Base-by-base conservation (phyloP, 352 stramenopile genomes). In the Globisporangium paroecandrum region DNA sequence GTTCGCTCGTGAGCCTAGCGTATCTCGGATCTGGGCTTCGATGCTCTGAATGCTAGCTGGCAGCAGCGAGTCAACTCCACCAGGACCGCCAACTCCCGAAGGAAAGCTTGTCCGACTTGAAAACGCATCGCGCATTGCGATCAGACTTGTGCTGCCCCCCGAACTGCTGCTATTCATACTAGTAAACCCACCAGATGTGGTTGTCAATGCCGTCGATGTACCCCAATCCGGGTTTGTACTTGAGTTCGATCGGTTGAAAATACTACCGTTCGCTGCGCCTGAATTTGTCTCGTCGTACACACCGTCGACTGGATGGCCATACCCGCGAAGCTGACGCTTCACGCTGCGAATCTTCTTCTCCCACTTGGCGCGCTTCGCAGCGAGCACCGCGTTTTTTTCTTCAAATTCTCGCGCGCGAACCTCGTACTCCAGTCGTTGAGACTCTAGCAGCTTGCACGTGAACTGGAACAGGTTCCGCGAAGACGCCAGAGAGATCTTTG, bases 371-470 rank as follows among this genome's bases (percentile, higher is more conserved):
- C 81, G 74, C 58, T 82, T 70, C 20, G 71, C 70, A 9, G 43
- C 63, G 25, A 79, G 67, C 15, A 13, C 49, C 22, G 62, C 65
- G 47, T 78, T 74, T 7, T 82, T 74, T 43, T 89, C 78, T n/a
- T 78, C 72, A 36, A 87, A 53, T 24, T 88, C 77, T 0, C 69
- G 58, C 9, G 66, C 70, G 9, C 77, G 83, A 15, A 86, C 71
- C 22, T 89, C 77, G 27, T 75, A 76, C 24, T 89, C 79, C 38
- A 91, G 59, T 24, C 51, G 56, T 54, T 82, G 74, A 6, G 71
- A 69, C 12, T 72, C 60, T 25, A 89, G 57, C 20, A 83, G 46
- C 27, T 70, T 70, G 18, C 74, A 80, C 34, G 78, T 77, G 51
- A 76, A 84, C 27, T 72, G 65, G 53, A 89, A 81, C 13, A 91